Base-by-base conservation (phyloP, 345 rosid genomes). In the Acer campestre region DNA sequence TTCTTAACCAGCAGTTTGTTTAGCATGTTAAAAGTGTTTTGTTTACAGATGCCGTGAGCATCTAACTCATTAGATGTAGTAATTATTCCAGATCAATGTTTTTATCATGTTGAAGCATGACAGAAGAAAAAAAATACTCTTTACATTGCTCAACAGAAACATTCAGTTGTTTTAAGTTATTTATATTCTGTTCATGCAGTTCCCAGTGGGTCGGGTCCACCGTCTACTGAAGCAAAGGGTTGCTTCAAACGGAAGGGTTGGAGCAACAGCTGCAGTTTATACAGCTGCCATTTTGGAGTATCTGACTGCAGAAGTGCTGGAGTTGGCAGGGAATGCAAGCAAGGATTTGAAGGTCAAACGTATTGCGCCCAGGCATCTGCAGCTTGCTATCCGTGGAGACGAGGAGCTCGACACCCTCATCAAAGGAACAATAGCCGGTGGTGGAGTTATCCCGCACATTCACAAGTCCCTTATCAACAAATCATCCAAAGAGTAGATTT, bases 251-350 rank as follows among this genome's bases (percentile, higher is more conserved):
- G 93, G 95, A 80, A 84, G 95, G 29, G 95, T 91, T 44, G 93
- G 95, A 65, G 95, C 95, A 8, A 91, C 90, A 1, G 95, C 95
- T 64, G 94, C 94, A 53, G 94, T 91, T n/a, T 90, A 89, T 42
- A 81, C 94, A 3, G 90, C 92, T 2, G 94, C 94, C 0, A 86
- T 89, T 70, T 67, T 89, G 77, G 94, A 91, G 77, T 91, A 91
- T 61, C 82, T 91, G 75, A 89, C 90, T 29, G 95, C 95, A 3
- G 93, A 88, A 73, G 95, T 91, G 9, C 77, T 91, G 77, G 95
- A 88, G 80, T 76, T 89, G 81, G 93, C 93, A 18, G 92, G 94
- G 27, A 90, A 90, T 12, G 94, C 94, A 0, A 90, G 94, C 83
- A 90, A 90, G 81, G 92, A 90, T 78, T 83, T 90, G 79, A 90